These are phyloP conservation scores for Nakazawaea ishiwadae DNA, from an alignment of 805 yeast species.

Conservation along the genomic window DNA sequence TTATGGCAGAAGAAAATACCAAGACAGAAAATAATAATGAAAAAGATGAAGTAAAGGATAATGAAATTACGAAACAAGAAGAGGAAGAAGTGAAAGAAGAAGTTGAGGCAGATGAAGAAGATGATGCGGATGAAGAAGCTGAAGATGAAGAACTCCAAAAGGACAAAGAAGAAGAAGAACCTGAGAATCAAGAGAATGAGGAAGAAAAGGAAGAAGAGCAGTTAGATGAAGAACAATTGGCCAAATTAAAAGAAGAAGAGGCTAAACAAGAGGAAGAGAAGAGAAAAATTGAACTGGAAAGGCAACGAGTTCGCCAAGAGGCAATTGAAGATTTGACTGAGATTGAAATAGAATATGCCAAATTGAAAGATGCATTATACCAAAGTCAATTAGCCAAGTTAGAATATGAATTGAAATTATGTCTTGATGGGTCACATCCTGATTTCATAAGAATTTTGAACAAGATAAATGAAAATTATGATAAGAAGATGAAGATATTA, in stretches of 20 bases:
- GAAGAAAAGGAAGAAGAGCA: slow-evolving; percentile 17
- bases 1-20: slow-evolving; percentile 25
- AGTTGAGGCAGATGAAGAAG: slow-evolving; percentile 16
- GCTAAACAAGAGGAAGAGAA: slow-evolving; percentile 17
- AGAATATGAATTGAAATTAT: slow-evolving; percentile 80
- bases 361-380: slow-evolving; percentile 75
- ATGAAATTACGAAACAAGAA: background rate
- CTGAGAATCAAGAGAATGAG: slow-evolving; percentile 7
- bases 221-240: slow-evolving; percentile 20
- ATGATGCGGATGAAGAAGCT: slow-evolving; percentile 13
- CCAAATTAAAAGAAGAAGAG: slow-evolving; percentile 17
- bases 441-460: slow-evolving; percentile 70
- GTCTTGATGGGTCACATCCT: slow-evolving; percentile 88
- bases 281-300: slow-evolving; percentile 21
- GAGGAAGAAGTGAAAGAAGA: slow-evolving; percentile 10
- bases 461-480: slow-evolving; percentile 69
- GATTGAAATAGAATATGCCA: slow-evolving; percentile 85
- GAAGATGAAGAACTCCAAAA: slow-evolving; percentile 15
- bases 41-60: slow-evolving; percentile 5
- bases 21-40: slow-evolving; percentile 1
- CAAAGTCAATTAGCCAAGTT: slow-evolving; percentile 75
- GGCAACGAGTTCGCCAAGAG: slow-evolving; percentile 43
- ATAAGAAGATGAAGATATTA: slow-evolving; percentile 48
- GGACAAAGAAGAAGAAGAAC: slow-evolving; percentile 10
- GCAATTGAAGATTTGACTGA: slow-evolving; percentile 72